Evolutionary conservation across 352 stramenopile genomes (phyloP), one percentile per base, ranked within the genome.

Genomic region (Pythium aquatile): DNA sequence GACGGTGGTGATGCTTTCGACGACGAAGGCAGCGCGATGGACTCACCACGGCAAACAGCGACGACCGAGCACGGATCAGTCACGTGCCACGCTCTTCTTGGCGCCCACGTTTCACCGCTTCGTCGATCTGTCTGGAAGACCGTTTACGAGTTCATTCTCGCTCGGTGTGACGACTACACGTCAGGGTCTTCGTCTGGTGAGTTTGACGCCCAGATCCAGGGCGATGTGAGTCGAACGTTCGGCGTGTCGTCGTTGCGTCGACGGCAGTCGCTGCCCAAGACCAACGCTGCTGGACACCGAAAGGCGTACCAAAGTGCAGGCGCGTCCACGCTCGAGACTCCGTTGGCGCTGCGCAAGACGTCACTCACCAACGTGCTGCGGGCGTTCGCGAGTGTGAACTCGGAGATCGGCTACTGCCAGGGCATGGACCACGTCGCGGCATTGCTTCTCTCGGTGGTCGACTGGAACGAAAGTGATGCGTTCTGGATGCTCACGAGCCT

Each of bases 401-500:
- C 75, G 0, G 81, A 87, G 61, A 77, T 90, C 29, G 84, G 81
- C 1, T 93, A 93, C 66, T 91, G 81, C 28, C 84, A 91, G 55
- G 84, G 84, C 11, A 85, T 93, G 81, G 81, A 93, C 53, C 75
- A 89, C 51, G 78, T 93, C 20, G 70, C 78, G 1, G 80, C 79
- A 11, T 33, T 91, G 17, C 61, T 91, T 51, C 74, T 93, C n/a
- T 77, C 81, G 20, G 76, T 88, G 35, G 75, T 82, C 5, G 65
- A 85, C 26, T 91, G 84, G 81, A 69, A 87, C 53, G 84, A 93
- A 47, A 74, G 76, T 39, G 68, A 76, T 10, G 78, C 80, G 16
- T 93, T 91, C 55, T 93, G 81, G 84, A 58, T 93, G 48, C 65
- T 93, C 26, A 77, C 77, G n/a, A 82, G 75, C 42, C 44, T 91